Evolutionary conservation across 2,329 filamentous ascomycete species (phyloP), one percentile per base, ranked within the genome.

Genomic region (Diplodia seriata): DNA sequence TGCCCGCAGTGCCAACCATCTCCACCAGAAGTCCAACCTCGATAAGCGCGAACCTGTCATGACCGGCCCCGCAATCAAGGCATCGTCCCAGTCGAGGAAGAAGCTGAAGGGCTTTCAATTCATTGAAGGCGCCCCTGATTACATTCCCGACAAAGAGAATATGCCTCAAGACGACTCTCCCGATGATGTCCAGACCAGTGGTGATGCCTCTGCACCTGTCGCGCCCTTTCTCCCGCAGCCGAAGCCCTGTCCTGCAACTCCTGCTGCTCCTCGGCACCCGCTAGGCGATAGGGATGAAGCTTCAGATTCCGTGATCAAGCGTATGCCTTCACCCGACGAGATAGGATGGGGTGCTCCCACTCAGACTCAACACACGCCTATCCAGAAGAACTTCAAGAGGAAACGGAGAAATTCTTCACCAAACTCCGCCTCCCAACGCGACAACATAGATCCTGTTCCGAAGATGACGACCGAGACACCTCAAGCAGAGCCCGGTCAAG

Each of bases 231-330:
- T 73, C 12, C 72, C 70, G 3, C 73, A 73, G 26, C 72, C 70
- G 4, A 74, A 70, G 59, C 73, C 72, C 51, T 75, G 72, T 59
- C 76, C 79, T 33, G 80, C 80, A 18, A 87, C 87, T 2, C 86
- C 86, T 50, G 89, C 87, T 15, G 87, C 87, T 2, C 84, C 83
- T 29, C 80, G 86, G 67, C 82, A 89, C 49, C 85, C 87, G 29
- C 78, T 89, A 14, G 85, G 86, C 38, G 87, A 89, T 70, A 78
- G 89, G 38, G 83, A 83, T 57, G 87, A 89, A 74, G 85, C 88
- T 72, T 81, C 81, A 11, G 59, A 51, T 51, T 80, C 82, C 47
- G 83, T 79, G n/a, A 78, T 80, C 31, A 80, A 80, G 63, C 80
- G 83, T 23, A 76, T 80, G n/a, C 75, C 80, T 20, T 88, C 87